These are phyloP conservation scores for Ascochyta lentis DNA, from an alignment of 2,329 filamentous ascomycete genomes.

Conservation along the genomic window DNA sequence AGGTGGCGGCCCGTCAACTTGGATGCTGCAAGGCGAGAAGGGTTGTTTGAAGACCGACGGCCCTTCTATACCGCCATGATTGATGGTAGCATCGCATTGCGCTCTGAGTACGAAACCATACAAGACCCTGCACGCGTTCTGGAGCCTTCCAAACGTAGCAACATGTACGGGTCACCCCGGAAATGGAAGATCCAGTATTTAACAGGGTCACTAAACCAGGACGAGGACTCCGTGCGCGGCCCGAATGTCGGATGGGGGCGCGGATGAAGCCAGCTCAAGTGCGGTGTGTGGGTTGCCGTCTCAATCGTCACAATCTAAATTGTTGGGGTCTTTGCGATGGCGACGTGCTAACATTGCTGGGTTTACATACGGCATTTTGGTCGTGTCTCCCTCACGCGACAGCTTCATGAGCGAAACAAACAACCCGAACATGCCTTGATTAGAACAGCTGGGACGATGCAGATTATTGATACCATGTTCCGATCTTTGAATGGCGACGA, in stretches of 20 bases:
- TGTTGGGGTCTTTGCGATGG: neutral
- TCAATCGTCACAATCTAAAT: neutral
- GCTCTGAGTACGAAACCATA: constrained; percentile 7
- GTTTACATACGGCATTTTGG: neutral
- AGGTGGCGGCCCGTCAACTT: neutral
- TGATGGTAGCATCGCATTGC: neutral
- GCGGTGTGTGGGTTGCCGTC: constrained; percentile 7
- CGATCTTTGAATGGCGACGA: constrained; percentile 2
- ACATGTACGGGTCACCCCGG: constrained; percentile 17
- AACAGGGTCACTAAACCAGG: constrained; percentile 24
- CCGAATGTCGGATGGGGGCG: constrained; percentile 23
- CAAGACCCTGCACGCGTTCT: constrained; percentile 27
- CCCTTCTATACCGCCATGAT: neutral
- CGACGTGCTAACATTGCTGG: neutral
- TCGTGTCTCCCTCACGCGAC: neutral
- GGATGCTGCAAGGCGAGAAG: neutral
- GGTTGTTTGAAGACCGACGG: neutral
- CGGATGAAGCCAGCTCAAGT: constrained; percentile 21
- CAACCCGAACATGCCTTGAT: neutral
- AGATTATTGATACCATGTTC: neutral
- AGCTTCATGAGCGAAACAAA: neutral
- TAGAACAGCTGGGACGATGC: neutral
- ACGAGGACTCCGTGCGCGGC: constrained; percentile 30
- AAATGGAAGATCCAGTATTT: constrained; percentile 17
- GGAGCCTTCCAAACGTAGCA: constrained; percentile 14